Evolutionary conservation across 345 rosid genomes (phyloP), one percentile per base, ranked within the genome.

Genomic region (Lepidium africanum): DNA sequence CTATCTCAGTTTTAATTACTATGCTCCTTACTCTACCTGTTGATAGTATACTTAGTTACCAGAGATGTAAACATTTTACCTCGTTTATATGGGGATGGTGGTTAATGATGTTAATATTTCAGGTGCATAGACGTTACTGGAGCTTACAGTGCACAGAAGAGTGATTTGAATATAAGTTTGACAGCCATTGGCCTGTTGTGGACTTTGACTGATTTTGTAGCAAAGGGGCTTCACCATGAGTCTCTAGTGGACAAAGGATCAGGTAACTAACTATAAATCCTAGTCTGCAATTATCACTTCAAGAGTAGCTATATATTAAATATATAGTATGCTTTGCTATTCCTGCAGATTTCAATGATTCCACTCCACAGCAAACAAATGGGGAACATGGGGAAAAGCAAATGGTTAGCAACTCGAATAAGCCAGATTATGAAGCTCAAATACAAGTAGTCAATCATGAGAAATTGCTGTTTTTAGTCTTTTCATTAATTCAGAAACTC

Each of bases 101-200:
- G 49, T 17, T 82, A 36, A 51, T 38, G 39, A 49, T 81, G 66
- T 65, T 60, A 42, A 50, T 64, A 58, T 65, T 82, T 74, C 90
- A 93, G 98, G 79, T 91, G 97, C 80, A 82, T 91, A 40, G 96
- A 94, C 76, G 99, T 94, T 54, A 89, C 93, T 75, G 97, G 99
- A 81, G 99, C 97, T 37, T 94, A 94, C 72, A 84, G 97, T 84
- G 82, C 86, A 72, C 99, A 94, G 74, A 87, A 86, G 80, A 82
- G 93, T 27, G 97, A 91, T 80, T 76, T 91, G 74, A 94, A 94
- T 75, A 89, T 94, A 75, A 94, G 97, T 79, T 78, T 94, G 82
- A 91, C 99, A 63, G 92, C 99, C 53, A 81, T 94, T 62, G 93
- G 99, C 69, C 90, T 94, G 47, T 75, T 94, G 64, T 94, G 99